Evolutionary conservation across 106 monocot species (phyloP).

Genomic region (Phalaenopsis equestris): DNA sequence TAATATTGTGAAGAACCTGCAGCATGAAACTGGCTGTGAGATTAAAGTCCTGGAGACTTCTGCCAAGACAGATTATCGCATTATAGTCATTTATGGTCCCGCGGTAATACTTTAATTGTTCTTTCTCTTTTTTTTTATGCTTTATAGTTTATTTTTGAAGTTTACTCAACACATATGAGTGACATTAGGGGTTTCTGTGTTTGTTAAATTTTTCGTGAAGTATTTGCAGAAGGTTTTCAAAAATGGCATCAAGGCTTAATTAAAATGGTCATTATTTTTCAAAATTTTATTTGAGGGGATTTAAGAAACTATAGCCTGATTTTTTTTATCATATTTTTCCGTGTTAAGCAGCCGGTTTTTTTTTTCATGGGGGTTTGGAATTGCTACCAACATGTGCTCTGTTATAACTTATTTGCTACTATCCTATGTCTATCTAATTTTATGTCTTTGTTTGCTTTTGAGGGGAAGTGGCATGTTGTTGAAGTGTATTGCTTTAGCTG

Average conservation of each 20-base stretch:
- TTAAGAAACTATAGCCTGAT: background rate
- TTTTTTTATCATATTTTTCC: background rate
- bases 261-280: background rate
- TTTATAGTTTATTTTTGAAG: constrained; percentile 3
- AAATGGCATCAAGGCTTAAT: background rate
- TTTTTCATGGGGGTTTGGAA: background rate
- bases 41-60: constrained; percentile 58
- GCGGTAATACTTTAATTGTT: constrained; percentile 42
- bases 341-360: background rate
- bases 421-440: background rate
- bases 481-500: background rate
- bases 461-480: background rate
- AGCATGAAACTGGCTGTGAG: constrained; percentile 83
- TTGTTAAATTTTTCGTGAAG: background rate
- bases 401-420: background rate
- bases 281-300: background rate
- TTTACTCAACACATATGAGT: background rate
- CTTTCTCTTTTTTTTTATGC: background rate
- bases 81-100: constrained; percentile 67
- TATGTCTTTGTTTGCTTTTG: too few relatives aligned
- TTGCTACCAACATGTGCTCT: background rate
- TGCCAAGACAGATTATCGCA: constrained; percentile 61
- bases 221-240: background rate
- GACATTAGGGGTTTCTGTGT: background rate
- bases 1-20: constrained; percentile 54